phyloP scores from a whole-genome alignment of 2,329 filamentous ascomycete genomes.

The Xylaria sp. region DNA sequence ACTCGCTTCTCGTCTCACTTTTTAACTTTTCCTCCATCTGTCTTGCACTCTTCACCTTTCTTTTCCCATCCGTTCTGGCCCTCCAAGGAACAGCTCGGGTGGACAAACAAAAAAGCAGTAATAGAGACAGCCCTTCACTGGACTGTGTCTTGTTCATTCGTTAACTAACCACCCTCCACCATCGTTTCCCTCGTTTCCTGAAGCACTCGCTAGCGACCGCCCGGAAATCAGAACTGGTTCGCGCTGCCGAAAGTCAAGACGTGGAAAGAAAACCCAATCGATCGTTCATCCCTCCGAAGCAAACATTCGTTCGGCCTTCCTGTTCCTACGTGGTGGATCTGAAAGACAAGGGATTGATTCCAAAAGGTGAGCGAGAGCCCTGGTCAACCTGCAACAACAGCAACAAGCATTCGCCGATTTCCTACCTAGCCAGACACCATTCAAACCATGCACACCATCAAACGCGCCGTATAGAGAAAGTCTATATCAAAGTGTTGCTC shows the following conservation, averaged over 20 bases:
- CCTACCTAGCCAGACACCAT: background rate
- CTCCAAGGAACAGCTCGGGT: conserved; percentile 22
- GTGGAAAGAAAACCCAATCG: conserved; percentile 18
- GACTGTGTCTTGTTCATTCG: conserved; percentile 36
- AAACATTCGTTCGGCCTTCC: background rate
- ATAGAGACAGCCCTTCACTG: conserved; percentile 28
- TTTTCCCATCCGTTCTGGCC: conserved; percentile 29
- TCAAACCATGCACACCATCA: background rate
- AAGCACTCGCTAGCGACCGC: conserved; percentile 11
- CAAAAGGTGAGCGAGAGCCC: conserved; percentile 19
- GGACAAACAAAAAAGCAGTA: conserved; percentile 17
- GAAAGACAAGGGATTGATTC: conserved; percentile 9
- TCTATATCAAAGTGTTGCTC: background rate
- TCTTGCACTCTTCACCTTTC: conserved; percentile 17
- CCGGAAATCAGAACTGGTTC: background rate
- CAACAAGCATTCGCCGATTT: background rate
- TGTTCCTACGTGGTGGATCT: too few species aligned
- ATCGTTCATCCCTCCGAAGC: conserved; percentile 14
- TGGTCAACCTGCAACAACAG: background rate
- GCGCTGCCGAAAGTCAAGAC: background rate
- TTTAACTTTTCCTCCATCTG: conserved; percentile 30
- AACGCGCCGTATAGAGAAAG: background rate
- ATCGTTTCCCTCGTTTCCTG: conserved; percentile 21
- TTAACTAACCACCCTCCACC: conserved; percentile 18
- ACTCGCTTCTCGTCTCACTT: conserved; percentile 35